Conservation (phyloP, 352 stramenopile genomes). For the Phytophthora pisi region DNA sequence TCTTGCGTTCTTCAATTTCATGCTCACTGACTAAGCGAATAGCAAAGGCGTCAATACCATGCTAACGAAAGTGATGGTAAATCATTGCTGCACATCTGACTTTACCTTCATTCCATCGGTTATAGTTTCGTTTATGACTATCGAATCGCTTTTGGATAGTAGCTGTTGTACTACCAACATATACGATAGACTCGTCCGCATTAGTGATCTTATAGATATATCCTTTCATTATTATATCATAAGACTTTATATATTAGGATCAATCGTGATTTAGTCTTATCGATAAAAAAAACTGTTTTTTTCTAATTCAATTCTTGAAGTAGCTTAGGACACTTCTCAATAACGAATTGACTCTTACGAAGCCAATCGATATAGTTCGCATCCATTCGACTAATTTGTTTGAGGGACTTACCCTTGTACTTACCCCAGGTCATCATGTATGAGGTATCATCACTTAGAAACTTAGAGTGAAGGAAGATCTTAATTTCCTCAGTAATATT, state of each 20-base stretch:
- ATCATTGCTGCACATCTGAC: background rate
- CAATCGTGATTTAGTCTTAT: too few relatives aligned
- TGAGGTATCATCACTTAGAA: too few relatives aligned
- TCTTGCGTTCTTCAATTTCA: slow-evolving; percentile 20
- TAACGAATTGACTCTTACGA: too few relatives aligned
- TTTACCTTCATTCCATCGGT: slow-evolving; percentile 7
- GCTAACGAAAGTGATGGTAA: slow-evolving; percentile 16
- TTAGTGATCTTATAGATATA: slow-evolving; percentile 12
- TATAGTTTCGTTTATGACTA: background rate
- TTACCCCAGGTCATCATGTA: too few relatives aligned
- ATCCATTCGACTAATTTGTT: too few relatives aligned
- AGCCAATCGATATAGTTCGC: too few relatives aligned
- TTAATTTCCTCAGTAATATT: too few relatives aligned
- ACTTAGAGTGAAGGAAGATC: too few relatives aligned
- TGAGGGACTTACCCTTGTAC: too few relatives aligned
- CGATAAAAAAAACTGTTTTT: too few relatives aligned
- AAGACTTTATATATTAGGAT: slow-evolving; percentile 15
- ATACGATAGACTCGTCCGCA: background rate
- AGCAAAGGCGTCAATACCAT: slow-evolving; percentile 14
- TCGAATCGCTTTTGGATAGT: background rate
- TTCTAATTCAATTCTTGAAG: too few relatives aligned
- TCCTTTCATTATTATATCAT: slow-evolving; percentile 17
- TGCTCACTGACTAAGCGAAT: slow-evolving; percentile 22
- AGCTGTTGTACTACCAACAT: slow-evolving; percentile 9
- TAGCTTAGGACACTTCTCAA: too few relatives aligned